A percentile compares a stretch with the other conserved stretches of the same genome.
phyloP scores from a whole-genome alignment of 2,329 filamentous ascomycete species.

The Paraphoma sp. region DNA sequence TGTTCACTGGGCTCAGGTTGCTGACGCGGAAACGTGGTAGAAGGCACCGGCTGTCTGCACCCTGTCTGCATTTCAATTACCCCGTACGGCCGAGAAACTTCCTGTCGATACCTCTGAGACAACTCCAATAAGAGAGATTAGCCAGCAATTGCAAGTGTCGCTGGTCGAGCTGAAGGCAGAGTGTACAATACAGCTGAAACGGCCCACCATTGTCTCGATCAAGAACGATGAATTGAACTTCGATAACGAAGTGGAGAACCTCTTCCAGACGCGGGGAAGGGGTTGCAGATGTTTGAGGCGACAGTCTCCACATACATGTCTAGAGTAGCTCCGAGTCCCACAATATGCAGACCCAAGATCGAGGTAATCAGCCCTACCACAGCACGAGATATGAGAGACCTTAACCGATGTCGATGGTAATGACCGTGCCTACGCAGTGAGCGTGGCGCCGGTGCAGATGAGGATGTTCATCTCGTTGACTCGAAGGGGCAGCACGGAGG shows the following conservation, averaged over 20 bases:
- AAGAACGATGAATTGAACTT: neutral
- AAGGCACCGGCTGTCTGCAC: slow-evolving; percentile 17
- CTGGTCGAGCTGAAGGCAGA: neutral
- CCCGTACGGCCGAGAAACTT: slow-evolving; percentile 6
- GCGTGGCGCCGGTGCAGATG: neutral
- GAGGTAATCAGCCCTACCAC: slow-evolving; percentile 1
- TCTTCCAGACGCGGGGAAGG: slow-evolving; percentile 6
- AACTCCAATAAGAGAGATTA: slow-evolving; percentile 10
- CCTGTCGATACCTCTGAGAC: slow-evolving; percentile 11
- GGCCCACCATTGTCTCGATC: slow-evolving; percentile 2
- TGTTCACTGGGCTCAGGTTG: slow-evolving; percentile 17
- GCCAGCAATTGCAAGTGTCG: slow-evolving; percentile 6
- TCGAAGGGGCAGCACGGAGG: neutral
- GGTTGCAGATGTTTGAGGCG: slow-evolving; percentile 16
- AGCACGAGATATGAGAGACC: neutral
- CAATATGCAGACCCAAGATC: slow-evolving; percentile 1
- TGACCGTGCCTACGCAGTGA: neutral
- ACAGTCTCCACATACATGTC: slow-evolving; percentile 3
- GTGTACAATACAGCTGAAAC: neutral
- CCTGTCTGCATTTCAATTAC: neutral
- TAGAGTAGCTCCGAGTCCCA: slow-evolving; percentile 8
- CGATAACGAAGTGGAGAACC: slow-evolving; percentile 6
- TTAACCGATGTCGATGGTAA: neutral
- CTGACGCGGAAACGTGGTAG: slow-evolving; percentile 31
- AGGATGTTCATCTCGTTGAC: neutral